Evolutionary conservation across 225 moss, liverwort and hornwort species (phyloP).

Genomic region (Polytrichum formosum): DNA sequence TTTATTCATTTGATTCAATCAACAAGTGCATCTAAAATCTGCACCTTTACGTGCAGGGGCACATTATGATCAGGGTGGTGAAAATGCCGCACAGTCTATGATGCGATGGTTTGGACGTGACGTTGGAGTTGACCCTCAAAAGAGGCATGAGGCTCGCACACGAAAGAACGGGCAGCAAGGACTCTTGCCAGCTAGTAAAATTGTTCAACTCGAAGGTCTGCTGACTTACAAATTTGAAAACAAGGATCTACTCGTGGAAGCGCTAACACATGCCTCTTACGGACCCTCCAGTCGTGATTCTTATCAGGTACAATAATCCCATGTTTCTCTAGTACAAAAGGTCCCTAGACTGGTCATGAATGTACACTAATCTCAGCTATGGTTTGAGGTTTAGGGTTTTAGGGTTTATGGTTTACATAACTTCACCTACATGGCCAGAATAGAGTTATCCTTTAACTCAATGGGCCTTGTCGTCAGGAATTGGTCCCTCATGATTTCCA

Average conservation of each 20-base stretch:
- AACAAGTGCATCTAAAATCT: not conserved
- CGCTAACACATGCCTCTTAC: conserved; percentile 82
- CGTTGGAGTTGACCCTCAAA: conserved; percentile 52
- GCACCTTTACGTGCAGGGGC: conserved; percentile 41
- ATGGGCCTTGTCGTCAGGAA: no score
- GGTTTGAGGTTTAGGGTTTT: no score
- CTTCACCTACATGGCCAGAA: no score
- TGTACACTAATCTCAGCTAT: no score
- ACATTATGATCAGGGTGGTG: conserved; percentile 74
- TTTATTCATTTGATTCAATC: no score
- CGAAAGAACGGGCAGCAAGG: conserved; percentile 48
- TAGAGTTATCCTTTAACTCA: no score
- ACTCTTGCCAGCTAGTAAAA: conserved; percentile 39
- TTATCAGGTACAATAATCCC: conserved; percentile 62
- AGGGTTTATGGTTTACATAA: no score
- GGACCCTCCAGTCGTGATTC: conserved; percentile 47
- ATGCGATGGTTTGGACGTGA: conserved; percentile 78
- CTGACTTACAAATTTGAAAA: conserved; percentile 73
- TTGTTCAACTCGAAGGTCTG: conserved; percentile 51
- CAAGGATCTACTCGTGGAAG: conserved; percentile 78
- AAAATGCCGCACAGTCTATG: conserved; percentile 62
- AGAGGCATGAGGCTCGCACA: conserved; percentile 53
- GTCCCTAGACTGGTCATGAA: no score
- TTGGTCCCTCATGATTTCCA: no score
- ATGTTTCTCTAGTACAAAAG: no score